Evolutionary conservation across 2,329 filamentous ascomycete species (phyloP).

Genomic region (Ceratocystis harringtonii): DNA sequence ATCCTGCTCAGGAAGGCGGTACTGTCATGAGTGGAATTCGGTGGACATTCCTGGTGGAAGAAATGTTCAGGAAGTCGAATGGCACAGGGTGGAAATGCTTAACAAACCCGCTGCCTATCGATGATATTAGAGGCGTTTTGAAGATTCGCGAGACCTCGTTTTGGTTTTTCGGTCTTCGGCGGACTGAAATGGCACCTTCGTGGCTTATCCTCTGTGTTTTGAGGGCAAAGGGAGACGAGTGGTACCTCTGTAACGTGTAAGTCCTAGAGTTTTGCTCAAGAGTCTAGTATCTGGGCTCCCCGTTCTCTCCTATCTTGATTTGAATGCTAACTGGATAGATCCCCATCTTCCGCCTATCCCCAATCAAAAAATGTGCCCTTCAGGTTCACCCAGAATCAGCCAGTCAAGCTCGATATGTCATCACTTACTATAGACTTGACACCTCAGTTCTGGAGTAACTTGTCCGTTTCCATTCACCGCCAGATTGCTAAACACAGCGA

Average conservation of each 20-base stretch:
- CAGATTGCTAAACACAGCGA: constrained; percentile 9
- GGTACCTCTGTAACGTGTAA: constrained; percentile 59
- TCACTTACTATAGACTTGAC: constrained; percentile 32
- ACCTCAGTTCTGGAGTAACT: constrained; percentile 36
- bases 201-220: constrained; percentile 63
- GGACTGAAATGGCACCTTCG: constrained; percentile 51
- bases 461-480: constrained; percentile 31
- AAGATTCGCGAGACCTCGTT: constrained; percentile 47
- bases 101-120: constrained; percentile 33
- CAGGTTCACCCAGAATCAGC: constrained; percentile 2
- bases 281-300: not conserved
- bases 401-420: constrained; percentile 27
- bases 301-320: not conserved
- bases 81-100: constrained; percentile 48
- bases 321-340: not conserved
- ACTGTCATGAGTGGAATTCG: constrained; percentile 45
- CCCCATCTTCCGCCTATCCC: not conserved
- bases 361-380: constrained; percentile 1
- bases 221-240: constrained; percentile 57
- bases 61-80: constrained; percentile 44
- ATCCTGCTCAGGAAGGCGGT: constrained; percentile 43
- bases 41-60: constrained; percentile 44
- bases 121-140: constrained; percentile 44
- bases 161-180: constrained; percentile 53
- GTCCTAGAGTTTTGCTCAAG: constrained; percentile 21